Percentiles rank a stretch among this genome's conserved stretches.
These are phyloP conservation scores for Penicillium verhagenii DNA, from an alignment of 495 filamentous ascomycete species.

Conservation along the genomic window DNA sequence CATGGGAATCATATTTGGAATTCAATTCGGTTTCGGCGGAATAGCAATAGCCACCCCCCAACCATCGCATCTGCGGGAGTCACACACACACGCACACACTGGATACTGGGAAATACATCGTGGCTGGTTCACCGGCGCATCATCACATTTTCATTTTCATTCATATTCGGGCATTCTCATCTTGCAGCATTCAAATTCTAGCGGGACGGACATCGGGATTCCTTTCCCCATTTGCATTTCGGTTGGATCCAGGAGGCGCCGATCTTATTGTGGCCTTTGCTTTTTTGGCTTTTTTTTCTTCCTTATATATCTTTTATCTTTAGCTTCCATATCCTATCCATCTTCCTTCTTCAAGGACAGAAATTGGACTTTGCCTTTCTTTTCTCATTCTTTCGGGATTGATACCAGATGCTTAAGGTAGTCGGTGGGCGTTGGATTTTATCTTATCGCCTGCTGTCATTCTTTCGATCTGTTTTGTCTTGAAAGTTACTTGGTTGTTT, in stretches of 20 bases:
- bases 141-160: conserved; percentile 10
- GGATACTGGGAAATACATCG: conserved; percentile 18
- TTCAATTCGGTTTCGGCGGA: conserved; percentile 12
- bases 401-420: neutral
- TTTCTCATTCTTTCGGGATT: neutral
- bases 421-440: neutral
- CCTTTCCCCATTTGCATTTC: neutral
- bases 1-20: conserved; percentile 10
- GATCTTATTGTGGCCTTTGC: neutral
- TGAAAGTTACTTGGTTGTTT: conserved; percentile 5
- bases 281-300: neutral
- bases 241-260: neutral
- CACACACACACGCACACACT: conserved; percentile 9
- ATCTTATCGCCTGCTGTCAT: conserved; percentile 6
- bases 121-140: conserved; percentile 30
- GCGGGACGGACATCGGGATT: neutral
- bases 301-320: too few species aligned
- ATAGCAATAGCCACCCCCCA: conserved; percentile 4
- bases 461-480: conserved; percentile 1
- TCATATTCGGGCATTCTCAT: conserved; percentile 9
- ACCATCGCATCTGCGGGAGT: conserved; percentile 32
- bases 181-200: conserved; percentile 7
- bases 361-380: too few species aligned
- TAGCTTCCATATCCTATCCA: too few species aligned
- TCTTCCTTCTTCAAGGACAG: too few species aligned